Base-by-base conservation (phyloP, 2,329 filamentous ascomycete species). In the Penicillium digitatum region DNA sequence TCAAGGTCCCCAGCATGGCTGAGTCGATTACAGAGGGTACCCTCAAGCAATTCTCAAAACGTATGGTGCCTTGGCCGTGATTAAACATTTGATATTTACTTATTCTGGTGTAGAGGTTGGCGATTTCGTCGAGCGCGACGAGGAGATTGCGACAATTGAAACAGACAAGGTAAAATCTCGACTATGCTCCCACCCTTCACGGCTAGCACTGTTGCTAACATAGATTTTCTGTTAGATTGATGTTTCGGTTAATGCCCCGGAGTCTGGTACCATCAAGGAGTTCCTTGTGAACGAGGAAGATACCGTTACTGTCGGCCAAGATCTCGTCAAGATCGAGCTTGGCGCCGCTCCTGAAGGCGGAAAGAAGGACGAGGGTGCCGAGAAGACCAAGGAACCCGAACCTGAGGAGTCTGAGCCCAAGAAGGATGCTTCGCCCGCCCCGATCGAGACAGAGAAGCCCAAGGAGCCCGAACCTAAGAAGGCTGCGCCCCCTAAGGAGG, bases 21-120 rank as follows among this genome's bases (percentile, higher is more conserved):
- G 94, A 99, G 77, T 97, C 94, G 47, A 97, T 99, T 74, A 95
- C 90, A 42, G 94, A 99, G 76, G 94, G 94, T 58, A 99, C 94
- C 22, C 75, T 99, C 69, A 96, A 96, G 79, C 91, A 96, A 72
- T 97, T 92, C 81, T 88, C 85, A 69, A 97, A 97, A 79, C 81
- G 82, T 83, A 74, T 64, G 18, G 7, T 43, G 29, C 34, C 43
- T 46, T 29, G 35, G 29, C 35, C 10, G 20, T 29, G 35, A 24
- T 35, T 74, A 74, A 45, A 39, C 43, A 29, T 29, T 43, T 35
- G 27, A n/a, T 20, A 38, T 18, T 32, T 55, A 49, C 63, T 71
- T 37, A 70, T 54, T 40, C 5, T 48, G n/a, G 48, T 20, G 62
- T 44, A 84, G 81, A 93, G 77, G 80, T 96, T 66, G 94, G 94